phyloP scores from a whole-genome alignment of 2,329 filamentous ascomycete species.

The Keithomyces neogunnii region DNA sequence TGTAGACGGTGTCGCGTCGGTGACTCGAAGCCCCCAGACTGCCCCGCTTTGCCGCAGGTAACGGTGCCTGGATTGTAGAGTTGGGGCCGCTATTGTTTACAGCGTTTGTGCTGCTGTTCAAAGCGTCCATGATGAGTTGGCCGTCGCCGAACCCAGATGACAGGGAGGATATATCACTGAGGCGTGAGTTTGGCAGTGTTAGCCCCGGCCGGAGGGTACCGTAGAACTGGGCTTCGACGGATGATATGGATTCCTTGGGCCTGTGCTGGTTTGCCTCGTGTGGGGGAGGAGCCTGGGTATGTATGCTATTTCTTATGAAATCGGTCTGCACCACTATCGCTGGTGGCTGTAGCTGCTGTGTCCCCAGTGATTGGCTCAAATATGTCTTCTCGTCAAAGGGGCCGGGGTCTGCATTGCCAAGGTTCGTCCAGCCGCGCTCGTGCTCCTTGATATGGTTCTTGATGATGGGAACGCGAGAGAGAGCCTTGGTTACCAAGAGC shows the following conservation, averaged over 20 bases:
- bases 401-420: constrained; percentile 20
- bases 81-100: constrained; percentile 6
- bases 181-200: constrained; percentile 22
- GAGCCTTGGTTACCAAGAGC: constrained; percentile 9
- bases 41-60: constrained; percentile 5
- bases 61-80: constrained; percentile 10
- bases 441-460: constrained; percentile 20
- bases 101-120: constrained; percentile 17
- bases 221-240: constrained; percentile 8
- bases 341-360: neutral
- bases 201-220: constrained; percentile 9
- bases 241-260: constrained; percentile 6
- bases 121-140: constrained; percentile 38
- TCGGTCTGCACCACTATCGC: constrained; percentile 10
- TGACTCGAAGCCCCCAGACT: constrained; percentile 6
- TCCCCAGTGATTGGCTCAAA: neutral
- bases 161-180: constrained; percentile 48
- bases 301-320: constrained; percentile 5
- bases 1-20: constrained; percentile 42
- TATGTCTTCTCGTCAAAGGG: constrained; percentile 7
- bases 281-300: neutral
- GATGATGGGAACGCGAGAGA: constrained; percentile 25
- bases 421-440: constrained; percentile 23
- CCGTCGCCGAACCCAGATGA: constrained; percentile 58
- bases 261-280: neutral